A percentile compares a stretch with the other conserved stretches of the same genome.
Evolutionary conservation across 1,284 basidiomycete genomes (phyloP).

Genomic region (Cystobasidium slooffiae): DNA sequence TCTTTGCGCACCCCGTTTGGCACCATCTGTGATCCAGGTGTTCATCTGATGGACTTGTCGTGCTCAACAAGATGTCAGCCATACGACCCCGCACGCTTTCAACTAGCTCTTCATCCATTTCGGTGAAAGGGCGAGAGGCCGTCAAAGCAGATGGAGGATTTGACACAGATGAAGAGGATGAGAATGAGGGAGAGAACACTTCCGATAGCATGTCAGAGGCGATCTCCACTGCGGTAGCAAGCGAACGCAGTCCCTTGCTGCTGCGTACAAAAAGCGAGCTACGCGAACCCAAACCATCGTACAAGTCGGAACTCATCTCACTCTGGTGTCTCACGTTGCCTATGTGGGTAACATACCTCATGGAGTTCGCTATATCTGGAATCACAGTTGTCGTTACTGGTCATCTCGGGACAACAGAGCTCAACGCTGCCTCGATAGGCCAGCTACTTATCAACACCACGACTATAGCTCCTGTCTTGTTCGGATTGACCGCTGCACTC

Average conservation of each 20-base stretch:
- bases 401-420: slow-evolving; percentile 24
- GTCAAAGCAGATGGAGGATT: not conserved
- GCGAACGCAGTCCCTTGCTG: not conserved
- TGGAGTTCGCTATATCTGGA: slow-evolving; percentile 25
- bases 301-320: not conserved
- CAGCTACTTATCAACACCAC: slow-evolving; percentile 29
- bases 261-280: not conserved
- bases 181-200: not conserved
- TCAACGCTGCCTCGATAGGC: slow-evolving; percentile 32
- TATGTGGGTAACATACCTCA: slow-evolving; percentile 29
- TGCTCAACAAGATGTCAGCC: not conserved
- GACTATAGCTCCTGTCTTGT: slow-evolving; percentile 27
- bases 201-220: not conserved
- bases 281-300: not conserved
- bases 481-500: slow-evolving; percentile 25
- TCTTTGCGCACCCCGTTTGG: too few relatives aligned
- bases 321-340: slow-evolving; percentile 24
- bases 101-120: slow-evolving; percentile 1
- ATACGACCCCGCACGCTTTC: slow-evolving; percentile 1
- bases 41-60: not conserved
- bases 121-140: not conserved
- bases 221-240: not conserved
- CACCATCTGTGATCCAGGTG: too few relatives aligned
- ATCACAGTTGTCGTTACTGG: slow-evolving; percentile 26
- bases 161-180: not conserved